Base-by-base conservation (phyloP, 192 early-diverging fungal species). In the Coemansia sp. region DNA sequence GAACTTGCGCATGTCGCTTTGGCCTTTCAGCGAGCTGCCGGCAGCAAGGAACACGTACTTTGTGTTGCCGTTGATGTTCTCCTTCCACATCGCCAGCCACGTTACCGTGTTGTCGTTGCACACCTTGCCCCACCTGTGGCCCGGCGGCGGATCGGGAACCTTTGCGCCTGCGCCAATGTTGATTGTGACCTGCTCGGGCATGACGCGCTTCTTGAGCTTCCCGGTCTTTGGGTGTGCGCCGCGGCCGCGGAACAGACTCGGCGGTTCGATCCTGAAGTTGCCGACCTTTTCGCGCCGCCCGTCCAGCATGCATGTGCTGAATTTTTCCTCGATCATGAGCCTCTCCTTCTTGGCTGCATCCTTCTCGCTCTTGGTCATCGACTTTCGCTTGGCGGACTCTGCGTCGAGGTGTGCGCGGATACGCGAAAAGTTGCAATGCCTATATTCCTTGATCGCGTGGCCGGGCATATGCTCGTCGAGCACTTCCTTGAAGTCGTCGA, bases 21-120 rank as follows among this genome's bases (percentile, higher is more conserved):
- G 91, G 41, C 95, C 97, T 72, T 99, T 99, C 63, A 95, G 84
- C n/a, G 93, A 91, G 65, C 92, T 94, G 34, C 85, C 91, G 4
- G 96, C 95, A 4, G 94, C 95, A 72, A 99, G 86, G 67, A 95
- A 95, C 26, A 99, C 93, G 76, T 99, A 99, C 73, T 99, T 99
- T 68, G 86, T 90, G 62, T 84, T 87, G 26, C 88, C 89, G 77
- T 99, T 98, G 59, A 99, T 93, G 77, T 98, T 99, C 68, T 99
- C 97, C 72, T 95, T 98, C 97, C 97, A 99, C 39, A 87, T 96
- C 2, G 97, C 97, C 41, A 99, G 82, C 97, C 97, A 99, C 18
- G 93, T 95, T 43, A 95, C 95, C 2, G 87, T 93, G 71, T 92
- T 90, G 66, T 98, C 95, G 67, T 98, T 92, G 14, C 90, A 85